phyloP scores from a whole-genome alignment of 2,329 filamentous ascomycete species.

The Camptophora hylomeconis region DNA sequence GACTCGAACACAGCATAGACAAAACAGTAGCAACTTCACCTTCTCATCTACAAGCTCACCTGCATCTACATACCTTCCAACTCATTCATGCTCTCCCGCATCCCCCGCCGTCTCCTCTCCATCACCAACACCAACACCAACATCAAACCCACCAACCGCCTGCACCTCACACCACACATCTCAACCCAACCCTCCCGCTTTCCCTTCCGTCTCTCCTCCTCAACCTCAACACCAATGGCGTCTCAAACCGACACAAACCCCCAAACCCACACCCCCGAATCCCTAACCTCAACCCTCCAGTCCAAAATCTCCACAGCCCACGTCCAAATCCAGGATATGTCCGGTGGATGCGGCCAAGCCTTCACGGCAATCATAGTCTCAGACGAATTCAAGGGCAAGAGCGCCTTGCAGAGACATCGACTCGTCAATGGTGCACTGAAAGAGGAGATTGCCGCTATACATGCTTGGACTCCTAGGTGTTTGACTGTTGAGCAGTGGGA shows the following conservation, averaged over 20 bases:
- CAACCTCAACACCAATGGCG: slow-evolving; percentile 22
- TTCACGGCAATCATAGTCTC: slow-evolving; percentile 60
- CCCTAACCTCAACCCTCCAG: slow-evolving; percentile 54
- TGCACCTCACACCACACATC: neutral
- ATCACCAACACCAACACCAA: slow-evolving; percentile 2
- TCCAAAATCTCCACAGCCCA: slow-evolving; percentile 60
- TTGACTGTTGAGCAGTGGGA: slow-evolving; percentile 85
- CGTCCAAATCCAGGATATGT: slow-evolving; percentile 85
- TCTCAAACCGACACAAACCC: slow-evolving; percentile 27
- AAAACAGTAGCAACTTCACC: too few relatives aligned
- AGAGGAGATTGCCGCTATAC: slow-evolving; percentile 77
- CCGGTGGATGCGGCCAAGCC: slow-evolving; percentile 62
- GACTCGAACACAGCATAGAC: too few relatives aligned
- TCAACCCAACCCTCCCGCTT: neutral
- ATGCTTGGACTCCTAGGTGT: slow-evolving; percentile 91
- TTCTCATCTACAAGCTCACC: too few relatives aligned
- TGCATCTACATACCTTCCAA: too few relatives aligned
- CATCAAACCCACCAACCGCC: neutral
- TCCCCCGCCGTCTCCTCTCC: slow-evolving; percentile 1
- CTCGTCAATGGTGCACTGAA: slow-evolving; percentile 74
- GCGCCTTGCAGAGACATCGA: slow-evolving; percentile 70
- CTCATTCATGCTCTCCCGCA: slow-evolving; percentile 5
- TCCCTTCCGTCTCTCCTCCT: slow-evolving; percentile 1
- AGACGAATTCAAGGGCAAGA: slow-evolving; percentile 56
- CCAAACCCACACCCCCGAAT: slow-evolving; percentile 57